Evolutionary conservation across 2,329 filamentous ascomycete genomes (phyloP).

Genomic region (Fusarium paranaense): DNA sequence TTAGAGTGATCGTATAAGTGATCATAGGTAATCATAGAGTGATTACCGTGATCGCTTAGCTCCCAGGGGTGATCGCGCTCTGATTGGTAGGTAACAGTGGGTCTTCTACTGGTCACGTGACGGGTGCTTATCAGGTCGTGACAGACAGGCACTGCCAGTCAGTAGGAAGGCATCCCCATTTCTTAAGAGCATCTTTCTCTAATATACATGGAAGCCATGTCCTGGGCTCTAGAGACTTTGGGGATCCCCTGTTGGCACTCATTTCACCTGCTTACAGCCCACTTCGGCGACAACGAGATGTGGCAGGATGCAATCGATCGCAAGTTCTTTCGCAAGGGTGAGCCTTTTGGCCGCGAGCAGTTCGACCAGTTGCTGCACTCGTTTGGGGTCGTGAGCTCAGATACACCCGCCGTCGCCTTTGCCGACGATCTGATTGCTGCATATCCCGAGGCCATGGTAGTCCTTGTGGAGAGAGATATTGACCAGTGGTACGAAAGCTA

Average conservation of each 20-base stretch:
- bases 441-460: slow-evolving; percentile 17
- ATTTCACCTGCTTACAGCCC: slow-evolving; percentile 24
- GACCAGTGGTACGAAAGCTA: slow-evolving; percentile 16
- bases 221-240: slow-evolving; percentile 27
- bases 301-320: slow-evolving; percentile 37
- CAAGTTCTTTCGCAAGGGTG: slow-evolving; percentile 29
- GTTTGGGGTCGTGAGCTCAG: slow-evolving; percentile 51
- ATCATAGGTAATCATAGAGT: too few species aligned
- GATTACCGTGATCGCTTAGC: too few species aligned
- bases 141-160: slow-evolving; percentile 37
- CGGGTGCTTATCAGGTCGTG: too few species aligned
- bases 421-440: slow-evolving; percentile 11
- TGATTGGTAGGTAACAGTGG: too few species aligned
- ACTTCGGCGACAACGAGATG: slow-evolving; percentile 37
- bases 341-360: slow-evolving; percentile 23
- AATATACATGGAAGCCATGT: slow-evolving; percentile 12
- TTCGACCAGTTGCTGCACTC: slow-evolving; percentile 36
- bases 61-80: too few species aligned
- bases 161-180: not conserved
- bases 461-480: slow-evolving; percentile 10
- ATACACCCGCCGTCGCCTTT: slow-evolving; percentile 51
- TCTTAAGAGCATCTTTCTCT: not conserved
- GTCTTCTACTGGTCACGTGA: too few species aligned
- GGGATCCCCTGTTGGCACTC: slow-evolving; percentile 36
- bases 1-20: too few species aligned